Evolutionary conservation across 78 protist genomes (phyloP).

Genomic region (Emiliania huxleyi): DNA sequence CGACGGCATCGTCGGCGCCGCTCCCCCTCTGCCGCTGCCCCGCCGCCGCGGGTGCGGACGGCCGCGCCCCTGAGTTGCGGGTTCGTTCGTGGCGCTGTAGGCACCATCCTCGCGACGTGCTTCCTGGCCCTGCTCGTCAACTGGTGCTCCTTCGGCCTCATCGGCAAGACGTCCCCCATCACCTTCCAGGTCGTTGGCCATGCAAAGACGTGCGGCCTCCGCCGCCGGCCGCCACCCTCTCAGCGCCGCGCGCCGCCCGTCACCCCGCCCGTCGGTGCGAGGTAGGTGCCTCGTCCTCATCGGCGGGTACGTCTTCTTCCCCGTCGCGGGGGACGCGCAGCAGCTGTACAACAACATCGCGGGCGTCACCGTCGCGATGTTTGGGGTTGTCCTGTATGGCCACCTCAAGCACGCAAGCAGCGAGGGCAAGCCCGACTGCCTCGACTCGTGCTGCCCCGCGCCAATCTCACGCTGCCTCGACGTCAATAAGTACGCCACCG

Average conservation of each 20-base stretch:
- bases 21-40: no score
- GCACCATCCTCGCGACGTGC: constrained; percentile 10
- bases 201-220: constrained; percentile 56
- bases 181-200: constrained; percentile 45
- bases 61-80: no score
- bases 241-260: no score
- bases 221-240: no score
- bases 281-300: constrained; percentile 32
- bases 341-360: background rate
- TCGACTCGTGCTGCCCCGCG: no score
- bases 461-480: no score
- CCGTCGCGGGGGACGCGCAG: background rate
- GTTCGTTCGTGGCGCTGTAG: no score
- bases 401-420: background rate
- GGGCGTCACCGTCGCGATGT: background rate
- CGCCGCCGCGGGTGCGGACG: no score
- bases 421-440: no score
- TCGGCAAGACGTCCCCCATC: constrained; percentile 60
- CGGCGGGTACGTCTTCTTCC: constrained; percentile 59
- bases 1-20: no score
- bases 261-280: background rate
- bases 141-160: constrained; percentile 47
- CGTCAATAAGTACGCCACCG: no score
- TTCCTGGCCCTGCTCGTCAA: constrained; percentile 41
- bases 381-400: background rate